These are phyloP conservation scores for Apiospora arundinis DNA, from an alignment of 2,329 filamentous ascomycete genomes.

Conservation along the genomic window DNA sequence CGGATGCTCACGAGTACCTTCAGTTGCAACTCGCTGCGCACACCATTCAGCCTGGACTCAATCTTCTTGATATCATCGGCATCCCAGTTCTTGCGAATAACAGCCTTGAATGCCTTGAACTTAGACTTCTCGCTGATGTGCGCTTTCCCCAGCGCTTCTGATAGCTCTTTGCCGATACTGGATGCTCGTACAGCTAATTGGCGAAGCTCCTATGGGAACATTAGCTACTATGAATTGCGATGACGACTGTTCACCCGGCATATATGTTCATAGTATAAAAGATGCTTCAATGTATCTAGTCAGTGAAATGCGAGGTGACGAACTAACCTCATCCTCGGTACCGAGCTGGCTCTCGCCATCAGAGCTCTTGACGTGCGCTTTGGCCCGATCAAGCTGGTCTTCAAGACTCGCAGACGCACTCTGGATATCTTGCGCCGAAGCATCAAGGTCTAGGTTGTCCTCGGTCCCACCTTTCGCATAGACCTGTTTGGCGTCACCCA, in stretches of 20 bases:
- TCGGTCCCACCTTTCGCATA: slow-evolving; percentile 30
- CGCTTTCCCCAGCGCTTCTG: slow-evolving; percentile 23
- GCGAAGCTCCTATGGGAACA: slow-evolving; percentile 25
- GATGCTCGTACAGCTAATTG: slow-evolving; percentile 28
- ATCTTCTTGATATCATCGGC: slow-evolving; percentile 29
- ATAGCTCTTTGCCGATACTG: slow-evolving; percentile 31
- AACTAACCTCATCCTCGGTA: slow-evolving; percentile 26
- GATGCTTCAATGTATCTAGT: neutral
- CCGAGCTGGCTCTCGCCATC: neutral
- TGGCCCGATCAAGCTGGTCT: slow-evolving; percentile 25
- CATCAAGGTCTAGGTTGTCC: slow-evolving; percentile 28
- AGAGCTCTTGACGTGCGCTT: neutral
- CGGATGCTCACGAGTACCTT: slow-evolving; percentile 29
- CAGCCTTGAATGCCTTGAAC: slow-evolving; percentile 29
- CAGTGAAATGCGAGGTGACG: neutral
- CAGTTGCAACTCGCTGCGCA: slow-evolving; percentile 31
- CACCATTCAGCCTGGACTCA: slow-evolving; percentile 28
- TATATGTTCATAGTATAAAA: no score
- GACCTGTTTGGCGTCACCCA: slow-evolving; percentile 33
- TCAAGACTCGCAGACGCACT: slow-evolving; percentile 28
- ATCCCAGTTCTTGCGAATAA: slow-evolving; percentile 28
- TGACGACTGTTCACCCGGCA: no score
- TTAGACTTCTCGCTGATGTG: slow-evolving; percentile 27
- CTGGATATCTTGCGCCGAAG: slow-evolving; percentile 28
- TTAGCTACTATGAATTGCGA: neutral